Evolutionary conservation across 202 grass and related monocot species (phyloP).

Genomic region (Brachypodium distachyon): DNA sequence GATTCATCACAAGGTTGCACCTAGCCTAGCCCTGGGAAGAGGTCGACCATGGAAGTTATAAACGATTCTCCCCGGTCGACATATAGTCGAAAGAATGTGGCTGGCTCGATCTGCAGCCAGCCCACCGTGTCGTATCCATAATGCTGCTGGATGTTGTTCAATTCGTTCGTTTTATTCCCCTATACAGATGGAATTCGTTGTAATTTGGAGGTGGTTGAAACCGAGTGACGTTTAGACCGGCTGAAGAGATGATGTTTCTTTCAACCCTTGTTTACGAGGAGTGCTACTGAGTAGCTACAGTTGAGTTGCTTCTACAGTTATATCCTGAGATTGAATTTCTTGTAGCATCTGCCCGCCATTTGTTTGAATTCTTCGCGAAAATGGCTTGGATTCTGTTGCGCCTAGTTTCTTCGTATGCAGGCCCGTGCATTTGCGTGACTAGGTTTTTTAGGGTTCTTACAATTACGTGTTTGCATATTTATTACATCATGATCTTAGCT

Average conservation of each 20-base stretch:
- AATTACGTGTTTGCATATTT: no score
- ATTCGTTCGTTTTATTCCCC: slow-evolving; percentile 33
- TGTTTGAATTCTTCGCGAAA: no score
- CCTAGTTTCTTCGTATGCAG: neutral
- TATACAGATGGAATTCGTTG: neutral
- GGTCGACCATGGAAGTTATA: neutral
- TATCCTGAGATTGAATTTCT: neutral
- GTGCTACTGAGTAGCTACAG: neutral
- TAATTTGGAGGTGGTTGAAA: neutral
- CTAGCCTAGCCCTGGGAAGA: neutral
- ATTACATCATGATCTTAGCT: no score
- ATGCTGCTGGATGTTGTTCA: slow-evolving; percentile 6
- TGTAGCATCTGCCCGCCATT: neutral
- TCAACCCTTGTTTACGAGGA: neutral
- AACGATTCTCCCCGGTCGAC: neutral
- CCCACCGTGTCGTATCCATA: neutral
- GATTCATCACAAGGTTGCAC: neutral
- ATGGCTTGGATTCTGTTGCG: no score
- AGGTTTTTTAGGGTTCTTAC: no score
- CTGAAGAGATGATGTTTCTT: neutral
- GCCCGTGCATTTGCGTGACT: no score
- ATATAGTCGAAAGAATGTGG: neutral
- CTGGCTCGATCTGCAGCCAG: slow-evolving; percentile 14
- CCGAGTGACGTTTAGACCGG: neutral
- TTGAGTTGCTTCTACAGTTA: neutral